Evolutionary conservation across 768 basidiomycete species (phyloP).

Genomic region (Rhodosporidiobolus odoratus): DNA sequence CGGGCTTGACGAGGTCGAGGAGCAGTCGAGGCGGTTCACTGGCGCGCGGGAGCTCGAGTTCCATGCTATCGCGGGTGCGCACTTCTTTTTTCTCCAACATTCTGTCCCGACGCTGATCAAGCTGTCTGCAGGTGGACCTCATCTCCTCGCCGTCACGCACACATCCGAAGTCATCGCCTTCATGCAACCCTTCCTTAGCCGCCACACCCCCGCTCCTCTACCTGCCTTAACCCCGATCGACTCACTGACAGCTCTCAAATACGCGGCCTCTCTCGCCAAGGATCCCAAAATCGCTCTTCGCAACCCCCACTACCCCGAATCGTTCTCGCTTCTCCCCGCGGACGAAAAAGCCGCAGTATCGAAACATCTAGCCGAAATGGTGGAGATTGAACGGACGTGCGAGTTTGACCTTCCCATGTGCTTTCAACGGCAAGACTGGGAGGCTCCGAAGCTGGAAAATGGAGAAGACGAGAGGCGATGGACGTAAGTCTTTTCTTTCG

Average conservation of each 20-base stretch:
- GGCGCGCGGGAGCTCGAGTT: conserved; percentile 14
- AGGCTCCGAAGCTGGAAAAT: not conserved
- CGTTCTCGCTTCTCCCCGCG: not conserved
- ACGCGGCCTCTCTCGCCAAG: not conserved
- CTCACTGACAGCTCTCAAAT: not conserved
- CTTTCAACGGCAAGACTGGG: conserved; percentile 21
- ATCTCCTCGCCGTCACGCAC: conserved; percentile 17
- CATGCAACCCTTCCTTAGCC: conserved; percentile 9
- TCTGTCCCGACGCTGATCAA: not conserved
- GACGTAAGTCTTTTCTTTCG: conserved; percentile 7
- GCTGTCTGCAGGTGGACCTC: conserved; percentile 12
- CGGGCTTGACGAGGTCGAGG: conserved; percentile 12
- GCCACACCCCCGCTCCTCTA: not conserved
- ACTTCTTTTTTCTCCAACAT: not conserved
- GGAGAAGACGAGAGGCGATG: not conserved
- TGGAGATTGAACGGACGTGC: conserved; percentile 4
- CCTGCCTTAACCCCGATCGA: not conserved
- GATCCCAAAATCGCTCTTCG: not conserved
- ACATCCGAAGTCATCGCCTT: not conserved
- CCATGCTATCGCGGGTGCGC: conserved; percentile 1
- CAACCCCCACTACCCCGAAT: conserved; percentile 10
- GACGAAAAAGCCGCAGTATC: not conserved
- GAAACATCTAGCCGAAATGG: not conserved
- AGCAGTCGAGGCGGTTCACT: conserved; percentile 1
- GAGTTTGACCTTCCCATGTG: conserved; percentile 21